Conservation (phyloP, 139 green algal species). For the Gonium pectorale region DNA sequence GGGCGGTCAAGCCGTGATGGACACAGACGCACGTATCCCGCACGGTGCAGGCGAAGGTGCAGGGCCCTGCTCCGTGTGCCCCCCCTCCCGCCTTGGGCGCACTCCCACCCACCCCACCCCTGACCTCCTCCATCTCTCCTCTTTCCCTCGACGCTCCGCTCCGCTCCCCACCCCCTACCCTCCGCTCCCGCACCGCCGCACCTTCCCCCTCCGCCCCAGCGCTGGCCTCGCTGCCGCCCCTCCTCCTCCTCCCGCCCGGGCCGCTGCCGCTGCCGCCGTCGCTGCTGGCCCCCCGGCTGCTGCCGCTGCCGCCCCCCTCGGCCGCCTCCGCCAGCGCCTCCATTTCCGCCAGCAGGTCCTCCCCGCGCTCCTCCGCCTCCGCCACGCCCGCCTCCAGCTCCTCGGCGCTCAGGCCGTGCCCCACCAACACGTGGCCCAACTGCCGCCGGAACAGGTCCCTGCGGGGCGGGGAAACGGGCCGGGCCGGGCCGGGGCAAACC, state of each 20-base stretch:
- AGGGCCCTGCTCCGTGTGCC: no score
- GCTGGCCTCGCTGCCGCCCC: not conserved
- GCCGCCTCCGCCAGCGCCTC: not conserved
- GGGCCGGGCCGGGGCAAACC: no score
- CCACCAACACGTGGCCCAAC: slow-evolving; percentile 24
- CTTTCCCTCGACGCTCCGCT: no score
- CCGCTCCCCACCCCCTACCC: no score
- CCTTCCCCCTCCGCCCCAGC: not conserved
- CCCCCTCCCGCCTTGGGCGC: no score
- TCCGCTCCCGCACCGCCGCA: not conserved
- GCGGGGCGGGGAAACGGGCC: not conserved
- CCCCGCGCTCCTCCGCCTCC: slow-evolving; percentile 26
- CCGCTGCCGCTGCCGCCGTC: not conserved
- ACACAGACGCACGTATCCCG: no score
- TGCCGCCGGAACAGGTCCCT: slow-evolving; percentile 30
- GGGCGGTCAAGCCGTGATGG: no score
- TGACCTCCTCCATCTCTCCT: no score
- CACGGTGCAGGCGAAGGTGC: no score
- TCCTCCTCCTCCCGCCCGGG: not conserved
- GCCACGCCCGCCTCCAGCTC: slow-evolving; percentile 4
- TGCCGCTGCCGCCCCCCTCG: not conserved
- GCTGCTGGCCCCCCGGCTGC: not conserved
- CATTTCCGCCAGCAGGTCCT: slow-evolving; percentile 5
- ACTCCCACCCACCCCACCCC: no score
- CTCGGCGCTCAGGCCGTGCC: not conserved